A percentile compares a stretch with the other conserved stretches of the same genome.
Evolutionary conservation across 129 eudicot species (phyloP).

Genomic region (Solidago caesia): DNA sequence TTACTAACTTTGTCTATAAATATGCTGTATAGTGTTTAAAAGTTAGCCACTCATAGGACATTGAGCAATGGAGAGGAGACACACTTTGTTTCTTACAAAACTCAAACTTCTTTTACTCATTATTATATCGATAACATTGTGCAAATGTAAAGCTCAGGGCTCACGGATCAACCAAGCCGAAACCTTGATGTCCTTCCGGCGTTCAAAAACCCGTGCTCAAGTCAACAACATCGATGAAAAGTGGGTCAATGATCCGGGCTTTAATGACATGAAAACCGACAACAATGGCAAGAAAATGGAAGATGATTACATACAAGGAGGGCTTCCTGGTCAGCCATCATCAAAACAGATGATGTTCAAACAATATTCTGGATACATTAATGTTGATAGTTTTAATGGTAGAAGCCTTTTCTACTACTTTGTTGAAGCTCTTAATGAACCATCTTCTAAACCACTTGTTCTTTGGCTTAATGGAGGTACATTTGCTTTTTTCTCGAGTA

Average conservation of each 20-base stretch:
- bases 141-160: slow-evolving; percentile 33
- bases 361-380: slow-evolving; percentile 55
- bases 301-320: slow-evolving; percentile 44
- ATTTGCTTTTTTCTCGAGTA: neutral
- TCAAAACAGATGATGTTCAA: slow-evolving; percentile 39
- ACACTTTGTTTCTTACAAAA: slow-evolving; percentile 22
- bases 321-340: slow-evolving; percentile 59
- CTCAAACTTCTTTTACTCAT: slow-evolving; percentile 25
- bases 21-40: neutral
- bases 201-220: slow-evolving; percentile 31
- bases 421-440: slow-evolving; percentile 48
- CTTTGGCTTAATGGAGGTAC: slow-evolving; percentile 73
- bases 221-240: slow-evolving; percentile 4
- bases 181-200: slow-evolving; percentile 41
- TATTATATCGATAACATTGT: slow-evolving; percentile 10
- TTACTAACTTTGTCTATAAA: slow-evolving; percentile 22
- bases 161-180: slow-evolving; percentile 37
- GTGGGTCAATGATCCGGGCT: slow-evolving; percentile 11
- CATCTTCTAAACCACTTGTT: slow-evolving; percentile 54
- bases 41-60: slow-evolving; percentile 14
- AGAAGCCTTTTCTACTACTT: slow-evolving; percentile 63
- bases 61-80: slow-evolving; percentile 36
- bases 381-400: slow-evolving; percentile 49
- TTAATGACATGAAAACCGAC: slow-evolving; percentile 11
- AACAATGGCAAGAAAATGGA: slow-evolving; percentile 47